Evolutionary conservation across 768 basidiomycete genomes (phyloP).

Genomic region (Pisolithus albus): DNA sequence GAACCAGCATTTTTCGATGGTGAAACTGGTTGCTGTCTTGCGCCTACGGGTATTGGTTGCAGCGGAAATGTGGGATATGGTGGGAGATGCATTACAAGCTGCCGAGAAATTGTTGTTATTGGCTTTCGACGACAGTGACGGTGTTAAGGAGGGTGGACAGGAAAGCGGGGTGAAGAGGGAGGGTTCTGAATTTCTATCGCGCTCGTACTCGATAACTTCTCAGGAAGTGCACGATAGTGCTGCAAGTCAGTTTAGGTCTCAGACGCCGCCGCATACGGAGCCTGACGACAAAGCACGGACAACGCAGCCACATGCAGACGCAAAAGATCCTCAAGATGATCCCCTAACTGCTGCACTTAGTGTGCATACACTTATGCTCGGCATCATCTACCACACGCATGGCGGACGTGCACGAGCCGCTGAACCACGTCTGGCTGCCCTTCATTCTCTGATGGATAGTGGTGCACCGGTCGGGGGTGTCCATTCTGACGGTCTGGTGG

Average conservation of each 20-base stretch:
- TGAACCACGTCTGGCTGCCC: constrained; percentile 43
- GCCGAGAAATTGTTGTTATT: constrained; percentile 49
- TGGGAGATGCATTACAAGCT: constrained; percentile 39
- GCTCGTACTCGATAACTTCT: constrained; percentile 25
- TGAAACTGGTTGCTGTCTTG: constrained; percentile 46
- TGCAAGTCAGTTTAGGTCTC: constrained; percentile 18
- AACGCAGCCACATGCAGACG: background rate
- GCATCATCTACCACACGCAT: constrained; percentile 57
- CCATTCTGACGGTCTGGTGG: constrained; percentile 33
- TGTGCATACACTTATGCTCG: constrained; percentile 57
- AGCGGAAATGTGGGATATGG: constrained; percentile 47
- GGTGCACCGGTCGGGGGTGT: constrained; percentile 36
- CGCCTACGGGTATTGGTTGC: constrained; percentile 52
- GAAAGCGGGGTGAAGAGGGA: constrained; percentile 8
- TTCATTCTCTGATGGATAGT: constrained; percentile 65
- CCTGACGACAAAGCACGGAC: background rate
- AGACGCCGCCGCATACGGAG: constrained; percentile 9
- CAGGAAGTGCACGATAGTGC: constrained; percentile 22
- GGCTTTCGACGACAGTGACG: constrained; percentile 13
- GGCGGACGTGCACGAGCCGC: constrained; percentile 42
- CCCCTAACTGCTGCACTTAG: constrained; percentile 35
- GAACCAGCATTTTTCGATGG: constrained; percentile 36
- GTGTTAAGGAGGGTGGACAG: constrained; percentile 3
- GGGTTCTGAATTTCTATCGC: constrained; percentile 11
- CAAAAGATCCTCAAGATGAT: constrained; percentile 10